Percentiles rank a stretch among this genome's conserved stretches.
Evolutionary conservation across 345 rosid genomes (phyloP).

Genomic region (Xanthoceras sorbifolium): DNA sequence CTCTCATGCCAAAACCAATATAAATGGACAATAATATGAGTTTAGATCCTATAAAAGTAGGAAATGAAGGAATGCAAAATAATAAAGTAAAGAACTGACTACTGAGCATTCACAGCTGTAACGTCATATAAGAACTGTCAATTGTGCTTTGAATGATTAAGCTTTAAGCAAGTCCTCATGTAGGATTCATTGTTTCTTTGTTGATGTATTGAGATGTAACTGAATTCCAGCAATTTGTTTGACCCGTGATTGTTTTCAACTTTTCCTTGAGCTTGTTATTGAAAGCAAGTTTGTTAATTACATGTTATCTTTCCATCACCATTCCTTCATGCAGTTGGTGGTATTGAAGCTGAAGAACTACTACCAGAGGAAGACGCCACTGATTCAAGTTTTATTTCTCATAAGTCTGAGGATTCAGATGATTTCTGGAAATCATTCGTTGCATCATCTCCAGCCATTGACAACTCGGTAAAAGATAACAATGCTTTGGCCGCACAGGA

Average conservation of each 20-base stretch:
- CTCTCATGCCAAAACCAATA: background rate
- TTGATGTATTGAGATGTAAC: background rate
- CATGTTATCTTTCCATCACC: slow-evolving; percentile 2
- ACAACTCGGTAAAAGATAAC: slow-evolving; percentile 29
- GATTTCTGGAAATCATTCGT: slow-evolving; percentile 68
- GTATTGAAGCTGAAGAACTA: slow-evolving; percentile 37
- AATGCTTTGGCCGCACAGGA: slow-evolving; percentile 22
- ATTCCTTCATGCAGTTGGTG: slow-evolving; percentile 44
- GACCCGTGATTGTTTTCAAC: background rate
- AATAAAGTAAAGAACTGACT: background rate
- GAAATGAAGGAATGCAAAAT: background rate
- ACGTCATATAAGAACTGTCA: background rate
- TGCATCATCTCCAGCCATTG: slow-evolving; percentile 43
- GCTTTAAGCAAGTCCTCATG: background rate
- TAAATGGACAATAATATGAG: background rate
- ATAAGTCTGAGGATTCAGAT: slow-evolving; percentile 41
- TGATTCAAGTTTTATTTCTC: slow-evolving; percentile 37
- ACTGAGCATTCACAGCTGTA: background rate
- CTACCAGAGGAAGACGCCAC: slow-evolving; percentile 46
- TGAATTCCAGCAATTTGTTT: slow-evolving; percentile 9
- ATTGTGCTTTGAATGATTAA: background rate
- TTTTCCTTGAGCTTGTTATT: background rate
- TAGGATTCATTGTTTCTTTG: background rate
- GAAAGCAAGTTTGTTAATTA: background rate
- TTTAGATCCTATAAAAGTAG: background rate